These are phyloP conservation scores for Ormosia semicastrata DNA, from an alignment of 306 rosid species.

Conservation along the genomic window DNA sequence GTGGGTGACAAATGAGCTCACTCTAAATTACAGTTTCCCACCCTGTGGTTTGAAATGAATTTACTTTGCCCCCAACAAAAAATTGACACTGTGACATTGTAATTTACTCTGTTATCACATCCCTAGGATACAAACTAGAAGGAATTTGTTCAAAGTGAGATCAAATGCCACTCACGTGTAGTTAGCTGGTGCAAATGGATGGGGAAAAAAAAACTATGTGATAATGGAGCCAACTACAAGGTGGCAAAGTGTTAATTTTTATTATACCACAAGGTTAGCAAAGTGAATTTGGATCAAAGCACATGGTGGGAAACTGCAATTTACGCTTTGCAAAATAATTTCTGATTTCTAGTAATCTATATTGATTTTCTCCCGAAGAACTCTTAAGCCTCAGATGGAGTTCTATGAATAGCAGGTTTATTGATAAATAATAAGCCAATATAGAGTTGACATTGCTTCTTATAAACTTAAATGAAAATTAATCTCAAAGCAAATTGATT, in stretches of 20 bases:
- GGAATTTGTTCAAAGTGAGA: not conserved
- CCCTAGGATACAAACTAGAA: not conserved
- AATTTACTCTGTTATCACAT: not conserved
- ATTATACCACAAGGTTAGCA: not conserved
- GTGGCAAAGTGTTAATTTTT: not conserved
- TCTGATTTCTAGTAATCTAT: not conserved
- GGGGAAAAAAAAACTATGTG: no score
- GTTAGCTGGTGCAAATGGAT: no score
- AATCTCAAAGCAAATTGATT: not conserved
- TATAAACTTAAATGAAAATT: not conserved
- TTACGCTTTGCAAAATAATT: not conserved
- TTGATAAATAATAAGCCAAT: not conserved
- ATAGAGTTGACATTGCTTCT: not conserved
- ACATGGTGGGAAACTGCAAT: not conserved
- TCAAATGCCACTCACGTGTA: no score
- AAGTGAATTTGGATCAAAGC: not conserved
- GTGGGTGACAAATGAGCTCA: not conserved
- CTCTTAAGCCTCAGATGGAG: no score
- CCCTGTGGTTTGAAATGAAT: not conserved
- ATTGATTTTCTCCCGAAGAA: no score
- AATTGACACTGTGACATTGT: not conserved
- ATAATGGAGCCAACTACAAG: not conserved
- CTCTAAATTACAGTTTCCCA: not conserved
- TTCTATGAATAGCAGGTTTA: not conserved
- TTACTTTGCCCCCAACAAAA: not conserved